Evolutionary conservation across 352 stramenopile species (phyloP).

Genomic region (Pythium sukuiense): DNA sequence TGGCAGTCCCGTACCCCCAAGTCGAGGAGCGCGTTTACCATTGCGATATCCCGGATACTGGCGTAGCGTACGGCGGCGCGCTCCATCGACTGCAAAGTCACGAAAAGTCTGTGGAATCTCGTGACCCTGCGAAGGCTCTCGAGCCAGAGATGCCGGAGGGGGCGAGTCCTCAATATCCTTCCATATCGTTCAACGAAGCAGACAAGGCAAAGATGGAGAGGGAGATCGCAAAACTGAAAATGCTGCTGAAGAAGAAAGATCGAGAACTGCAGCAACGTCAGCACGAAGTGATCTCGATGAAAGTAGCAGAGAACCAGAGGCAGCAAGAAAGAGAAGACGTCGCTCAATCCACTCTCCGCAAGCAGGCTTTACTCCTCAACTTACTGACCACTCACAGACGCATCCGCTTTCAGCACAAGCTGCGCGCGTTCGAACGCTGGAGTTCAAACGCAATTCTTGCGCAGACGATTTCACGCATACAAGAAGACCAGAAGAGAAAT

Average conservation of each 20-base stretch:
- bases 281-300: slow-evolving; percentile 9
- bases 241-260: slow-evolving; percentile 38
- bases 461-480: not conserved
- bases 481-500: not conserved
- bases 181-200: slow-evolving; percentile 30
- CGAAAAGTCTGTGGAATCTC: not conserved
- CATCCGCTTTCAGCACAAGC: slow-evolving; percentile 22
- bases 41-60: slow-evolving; percentile 18
- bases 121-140: slow-evolving; percentile 1
- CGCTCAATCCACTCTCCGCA: slow-evolving; percentile 15
- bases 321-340: slow-evolving; percentile 18
- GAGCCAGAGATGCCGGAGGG: slow-evolving; percentile 7
- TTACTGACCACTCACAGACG: slow-evolving; percentile 35
- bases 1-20: not conserved
- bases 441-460: slow-evolving; percentile 12
- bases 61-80: not conserved
- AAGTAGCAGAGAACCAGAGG: slow-evolving; percentile 22
- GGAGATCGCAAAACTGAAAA: slow-evolving; percentile 39
- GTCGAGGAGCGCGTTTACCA: slow-evolving; percentile 4
- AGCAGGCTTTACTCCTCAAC: slow-evolving; percentile 38
- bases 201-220: slow-evolving; percentile 42
- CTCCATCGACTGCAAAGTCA: not conserved
- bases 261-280: slow-evolving; percentile 31
- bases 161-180: slow-evolving; percentile 22
- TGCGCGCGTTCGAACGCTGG: slow-evolving; percentile 41